A percentile compares a stretch with the other conserved stretches of the same genome.
Evolutionary conservation across 2,329 filamentous ascomycete genomes (phyloP).

Genomic region (Aphanocladium album): DNA sequence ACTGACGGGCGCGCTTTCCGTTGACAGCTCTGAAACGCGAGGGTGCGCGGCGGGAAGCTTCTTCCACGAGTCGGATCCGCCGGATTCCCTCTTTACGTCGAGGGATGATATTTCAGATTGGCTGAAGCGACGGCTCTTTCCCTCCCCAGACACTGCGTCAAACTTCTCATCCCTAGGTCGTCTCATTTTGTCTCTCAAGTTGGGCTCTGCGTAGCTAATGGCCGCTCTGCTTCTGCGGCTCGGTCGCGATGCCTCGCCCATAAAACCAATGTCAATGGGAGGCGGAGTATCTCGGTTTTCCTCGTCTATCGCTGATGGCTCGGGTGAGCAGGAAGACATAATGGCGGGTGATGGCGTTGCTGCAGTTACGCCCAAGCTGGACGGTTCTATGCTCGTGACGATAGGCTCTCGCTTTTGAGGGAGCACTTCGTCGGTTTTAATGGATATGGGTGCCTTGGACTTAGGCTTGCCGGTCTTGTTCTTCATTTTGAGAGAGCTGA

Average conservation of each 20-base stretch:
- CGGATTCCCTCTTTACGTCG: conserved; percentile 30
- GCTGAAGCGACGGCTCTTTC: conserved; percentile 44
- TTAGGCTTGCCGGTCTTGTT: conserved; percentile 22
- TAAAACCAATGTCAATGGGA: conserved; percentile 50
- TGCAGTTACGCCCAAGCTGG: conserved; percentile 16
- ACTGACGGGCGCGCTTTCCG: not conserved
- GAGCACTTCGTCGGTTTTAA: conserved; percentile 19
- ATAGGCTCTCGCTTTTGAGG: conserved; percentile 18
- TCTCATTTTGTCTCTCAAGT: conserved; percentile 77
- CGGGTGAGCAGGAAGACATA: conserved; percentile 46
- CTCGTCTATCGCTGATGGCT: conserved; percentile 32
- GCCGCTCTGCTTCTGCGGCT: conserved; percentile 62
- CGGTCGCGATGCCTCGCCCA: conserved; percentile 55
- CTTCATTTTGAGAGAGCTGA: conserved; percentile 35
- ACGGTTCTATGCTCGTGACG: conserved; percentile 11
- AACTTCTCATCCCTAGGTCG: conserved; percentile 71
- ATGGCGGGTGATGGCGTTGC: conserved; percentile 31
- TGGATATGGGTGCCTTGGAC: conserved; percentile 21
- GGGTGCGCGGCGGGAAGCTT: conserved; percentile 18
- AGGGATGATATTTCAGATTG: conserved; percentile 26
- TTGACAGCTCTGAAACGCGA: not conserved
- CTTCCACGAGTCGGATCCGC: conserved; percentile 26
- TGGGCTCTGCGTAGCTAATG: conserved; percentile 79
- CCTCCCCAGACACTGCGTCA: conserved; percentile 66
- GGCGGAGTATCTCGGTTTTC: conserved; percentile 52